These are phyloP conservation scores for Paradendryphiella salina DNA, from an alignment of 2,329 filamentous ascomycete genomes.

Conservation along the genomic window DNA sequence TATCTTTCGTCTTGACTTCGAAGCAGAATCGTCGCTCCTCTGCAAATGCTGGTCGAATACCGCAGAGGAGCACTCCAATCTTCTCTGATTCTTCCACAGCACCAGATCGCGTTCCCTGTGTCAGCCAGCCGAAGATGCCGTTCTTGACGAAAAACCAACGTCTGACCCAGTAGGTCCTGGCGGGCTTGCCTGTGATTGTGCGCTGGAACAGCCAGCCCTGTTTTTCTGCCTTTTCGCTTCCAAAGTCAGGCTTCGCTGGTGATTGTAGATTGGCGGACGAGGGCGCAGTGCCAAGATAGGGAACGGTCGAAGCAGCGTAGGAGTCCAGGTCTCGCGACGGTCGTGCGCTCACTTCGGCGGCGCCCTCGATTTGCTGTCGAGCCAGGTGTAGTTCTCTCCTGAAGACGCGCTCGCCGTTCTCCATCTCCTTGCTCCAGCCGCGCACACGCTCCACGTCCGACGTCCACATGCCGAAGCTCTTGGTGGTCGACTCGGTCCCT, in stretches of 20 bases:
- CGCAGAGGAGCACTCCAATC: slow-evolving; percentile 92
- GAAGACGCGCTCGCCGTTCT: slow-evolving; percentile 81
- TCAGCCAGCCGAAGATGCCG: slow-evolving; percentile 93
- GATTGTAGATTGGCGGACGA: slow-evolving; percentile 56
- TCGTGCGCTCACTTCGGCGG: slow-evolving; percentile 68
- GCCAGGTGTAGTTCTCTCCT: slow-evolving; percentile 78
- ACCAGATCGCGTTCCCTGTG: slow-evolving; percentile 75
- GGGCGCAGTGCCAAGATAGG: slow-evolving; percentile 73
- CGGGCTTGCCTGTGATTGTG: slow-evolving; percentile 81
- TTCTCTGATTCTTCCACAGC: slow-evolving; percentile 95
- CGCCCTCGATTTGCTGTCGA: slow-evolving; percentile 79
- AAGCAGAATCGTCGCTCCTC: slow-evolving; percentile 97
- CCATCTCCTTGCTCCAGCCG: slow-evolving; percentile 94
- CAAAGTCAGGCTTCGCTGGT: slow-evolving; percentile 57
- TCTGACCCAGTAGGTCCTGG: slow-evolving; percentile 83
- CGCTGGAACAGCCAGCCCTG: slow-evolving; percentile 93
- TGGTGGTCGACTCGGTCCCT: slow-evolving; percentile 66
- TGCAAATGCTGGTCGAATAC: slow-evolving; percentile 83
- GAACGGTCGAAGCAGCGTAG: slow-evolving; percentile 87
- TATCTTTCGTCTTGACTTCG: slow-evolving; percentile 96
- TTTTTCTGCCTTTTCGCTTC: slow-evolving; percentile 67
- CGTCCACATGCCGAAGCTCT: slow-evolving; percentile 66
- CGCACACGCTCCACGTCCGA: slow-evolving; percentile 87
- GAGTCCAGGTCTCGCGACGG: slow-evolving; percentile 92
- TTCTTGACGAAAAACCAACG: slow-evolving; percentile 96